Percentiles rank a stretch among this genome's conserved stretches.
These are phyloP conservation scores for Annona squamosa DNA, from an alignment of 164 flowering plant genomes.

Conservation along the genomic window DNA sequence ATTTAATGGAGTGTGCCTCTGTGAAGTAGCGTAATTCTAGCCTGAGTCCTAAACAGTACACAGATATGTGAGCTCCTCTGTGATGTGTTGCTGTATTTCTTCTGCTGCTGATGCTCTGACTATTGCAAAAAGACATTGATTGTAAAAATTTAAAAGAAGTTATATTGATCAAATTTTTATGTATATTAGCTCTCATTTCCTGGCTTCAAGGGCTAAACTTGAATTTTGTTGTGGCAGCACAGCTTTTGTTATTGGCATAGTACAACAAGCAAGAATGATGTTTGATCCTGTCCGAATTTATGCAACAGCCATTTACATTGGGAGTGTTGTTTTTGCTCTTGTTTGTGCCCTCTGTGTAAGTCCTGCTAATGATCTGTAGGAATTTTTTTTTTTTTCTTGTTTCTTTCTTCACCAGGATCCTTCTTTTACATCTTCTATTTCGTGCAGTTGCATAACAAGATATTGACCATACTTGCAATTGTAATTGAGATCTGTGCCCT, in stretches of 20 bases:
- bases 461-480: constrained; percentile 70
- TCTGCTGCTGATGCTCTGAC: neutral
- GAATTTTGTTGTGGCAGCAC: constrained; percentile 56
- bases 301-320: constrained; percentile 69
- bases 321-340: constrained; percentile 62
- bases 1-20: too few relatives aligned
- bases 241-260: constrained; percentile 71
- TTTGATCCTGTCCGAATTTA: constrained; percentile 68
- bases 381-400: neutral
- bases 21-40: too few relatives aligned
- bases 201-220: constrained; percentile 11
- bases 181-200: neutral
- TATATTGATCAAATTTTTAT: neutral
- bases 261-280: constrained; percentile 72
- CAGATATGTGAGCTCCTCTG: too few relatives aligned
- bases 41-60: too few relatives aligned
- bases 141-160: neutral
- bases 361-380: neutral
- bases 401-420: neutral
- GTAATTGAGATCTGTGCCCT: constrained; percentile 84
- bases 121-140: neutral
- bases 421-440: constrained; percentile 3
- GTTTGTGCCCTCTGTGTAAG: constrained; percentile 81
- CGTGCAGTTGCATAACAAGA: constrained; percentile 82
- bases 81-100: neutral